Evolutionary conservation across 2,329 filamentous ascomycete species (phyloP).

Genomic region (Colletotrichum tamarilloi): DNA sequence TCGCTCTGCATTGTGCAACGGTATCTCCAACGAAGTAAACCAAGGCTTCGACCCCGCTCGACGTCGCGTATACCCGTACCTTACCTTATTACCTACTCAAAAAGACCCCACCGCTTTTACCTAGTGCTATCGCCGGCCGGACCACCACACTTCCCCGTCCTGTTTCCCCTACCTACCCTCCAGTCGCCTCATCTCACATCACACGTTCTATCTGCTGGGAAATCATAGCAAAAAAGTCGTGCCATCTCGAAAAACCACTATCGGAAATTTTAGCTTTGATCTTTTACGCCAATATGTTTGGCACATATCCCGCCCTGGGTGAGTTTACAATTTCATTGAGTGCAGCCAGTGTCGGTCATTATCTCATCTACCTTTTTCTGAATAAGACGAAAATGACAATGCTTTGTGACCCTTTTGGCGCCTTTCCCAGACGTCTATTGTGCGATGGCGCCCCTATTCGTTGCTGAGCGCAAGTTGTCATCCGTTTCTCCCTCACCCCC

Average conservation of each 20-base stretch:
- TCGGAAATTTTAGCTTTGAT: constrained; percentile 2
- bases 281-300: constrained; percentile 52
- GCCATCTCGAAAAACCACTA: constrained; percentile 1
- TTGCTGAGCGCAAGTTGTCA: background rate
- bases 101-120: constrained; percentile 18
- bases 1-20: background rate
- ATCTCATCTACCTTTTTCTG: background rate
- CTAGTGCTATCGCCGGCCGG: constrained; percentile 21
- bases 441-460: background rate
- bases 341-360: background rate
- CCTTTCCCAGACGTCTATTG: background rate
- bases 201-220: background rate
- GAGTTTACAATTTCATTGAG: constrained; percentile 40
- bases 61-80: background rate
- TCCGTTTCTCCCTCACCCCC: background rate
- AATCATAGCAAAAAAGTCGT: background rate
- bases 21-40: constrained; percentile 11
- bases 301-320: constrained; percentile 53
- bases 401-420: background rate
- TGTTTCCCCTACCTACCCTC: background rate
- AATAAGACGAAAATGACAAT: background rate
- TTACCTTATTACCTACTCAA: background rate
- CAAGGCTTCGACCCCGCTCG: constrained; percentile 29
- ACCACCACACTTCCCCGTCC: background rate
- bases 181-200: background rate